These are phyloP conservation scores for Larix kaempferi DNA, from an alignment of 75 land plant species.

Conservation along the genomic window DNA sequence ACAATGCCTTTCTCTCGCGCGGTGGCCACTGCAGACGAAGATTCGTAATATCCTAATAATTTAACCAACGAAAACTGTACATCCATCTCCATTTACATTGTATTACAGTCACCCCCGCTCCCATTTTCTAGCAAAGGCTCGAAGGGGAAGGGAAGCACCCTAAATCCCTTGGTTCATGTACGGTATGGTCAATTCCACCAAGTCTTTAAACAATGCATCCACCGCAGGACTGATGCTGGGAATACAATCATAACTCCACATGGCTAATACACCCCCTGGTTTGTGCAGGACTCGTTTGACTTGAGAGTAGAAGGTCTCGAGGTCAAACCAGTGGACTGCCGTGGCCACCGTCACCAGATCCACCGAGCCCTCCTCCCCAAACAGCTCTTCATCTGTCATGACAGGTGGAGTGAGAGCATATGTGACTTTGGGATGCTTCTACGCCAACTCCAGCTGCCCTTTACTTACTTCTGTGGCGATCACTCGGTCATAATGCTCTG, in stretches of 20 bases:
- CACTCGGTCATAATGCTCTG: slow-evolving; percentile 43
- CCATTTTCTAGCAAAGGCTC: slow-evolving; percentile 16
- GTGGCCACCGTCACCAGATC: slow-evolving; percentile 46
- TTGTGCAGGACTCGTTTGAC: slow-evolving; percentile 33
- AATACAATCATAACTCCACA: slow-evolving; percentile 34
- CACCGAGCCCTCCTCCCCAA: slow-evolving; percentile 33
- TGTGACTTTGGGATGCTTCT: slow-evolving; percentile 24
- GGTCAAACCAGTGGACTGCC: slow-evolving; percentile 68
- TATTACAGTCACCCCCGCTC: too few species aligned
- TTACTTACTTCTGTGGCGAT: slow-evolving; percentile 54
- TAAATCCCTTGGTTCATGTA: slow-evolving; percentile 39
- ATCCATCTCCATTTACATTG: too few species aligned
- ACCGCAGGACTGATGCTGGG: neutral
- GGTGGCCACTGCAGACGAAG: too few species aligned
- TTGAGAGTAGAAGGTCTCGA: slow-evolving; percentile 35
- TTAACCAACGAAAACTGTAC: too few species aligned
- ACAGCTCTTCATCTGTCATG: slow-evolving; percentile 17
- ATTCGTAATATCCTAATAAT: too few species aligned
- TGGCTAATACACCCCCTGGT: slow-evolving; percentile 52
- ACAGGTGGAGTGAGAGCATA: slow-evolving; percentile 29
- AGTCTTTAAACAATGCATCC: neutral
- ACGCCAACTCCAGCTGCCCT: slow-evolving; percentile 29
- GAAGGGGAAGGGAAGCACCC: slow-evolving; percentile 43
- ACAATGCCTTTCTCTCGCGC: too few species aligned
- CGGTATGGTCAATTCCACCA: slow-evolving; percentile 2